Percentiles rank a stretch among this genome's conserved stretches.
Conservation (phyloP, 176 grass and related monocot genomes). For the Carex pumila region DNA sequence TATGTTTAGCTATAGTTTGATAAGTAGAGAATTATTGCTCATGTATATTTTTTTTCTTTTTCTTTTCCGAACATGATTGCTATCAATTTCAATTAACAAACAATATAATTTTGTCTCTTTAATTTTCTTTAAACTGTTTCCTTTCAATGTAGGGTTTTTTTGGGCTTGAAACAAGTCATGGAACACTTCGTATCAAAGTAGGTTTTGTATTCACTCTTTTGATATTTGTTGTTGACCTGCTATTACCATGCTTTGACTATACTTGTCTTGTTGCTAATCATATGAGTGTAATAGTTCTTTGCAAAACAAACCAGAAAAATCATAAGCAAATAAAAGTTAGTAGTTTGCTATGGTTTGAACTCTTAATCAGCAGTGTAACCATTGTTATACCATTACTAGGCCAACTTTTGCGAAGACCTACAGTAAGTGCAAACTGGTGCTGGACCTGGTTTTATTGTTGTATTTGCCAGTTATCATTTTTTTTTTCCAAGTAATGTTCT, state of each 20-base stretch:
- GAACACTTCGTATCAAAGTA: constrained; percentile 75
- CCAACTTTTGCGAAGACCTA: neutral
- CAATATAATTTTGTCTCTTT: neutral
- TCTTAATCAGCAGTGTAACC: neutral
- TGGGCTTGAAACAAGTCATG: constrained; percentile 68
- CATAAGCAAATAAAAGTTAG: neutral
- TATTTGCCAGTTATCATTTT: neutral
- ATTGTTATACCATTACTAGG: neutral
- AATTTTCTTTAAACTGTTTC: neutral
- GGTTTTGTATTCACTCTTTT: constrained; percentile 17
- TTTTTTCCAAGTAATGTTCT: neutral
- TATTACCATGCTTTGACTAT: neutral
- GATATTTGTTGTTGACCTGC: neutral
- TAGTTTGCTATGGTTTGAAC: neutral
- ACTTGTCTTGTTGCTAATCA: neutral
- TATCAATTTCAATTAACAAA: neutral
- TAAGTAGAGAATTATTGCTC: neutral
- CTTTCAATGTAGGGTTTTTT: constrained; percentile 51
- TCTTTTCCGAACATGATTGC: neutral
- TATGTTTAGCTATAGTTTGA: neutral
- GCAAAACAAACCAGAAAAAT: neutral
- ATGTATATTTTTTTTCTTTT: neutral
- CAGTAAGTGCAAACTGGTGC: neutral
- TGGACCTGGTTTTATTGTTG: neutral
- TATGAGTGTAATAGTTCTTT: neutral